These are phyloP conservation scores for Trametes maxima DNA, from an alignment of 768 basidiomycete species.

Conservation along the genomic window DNA sequence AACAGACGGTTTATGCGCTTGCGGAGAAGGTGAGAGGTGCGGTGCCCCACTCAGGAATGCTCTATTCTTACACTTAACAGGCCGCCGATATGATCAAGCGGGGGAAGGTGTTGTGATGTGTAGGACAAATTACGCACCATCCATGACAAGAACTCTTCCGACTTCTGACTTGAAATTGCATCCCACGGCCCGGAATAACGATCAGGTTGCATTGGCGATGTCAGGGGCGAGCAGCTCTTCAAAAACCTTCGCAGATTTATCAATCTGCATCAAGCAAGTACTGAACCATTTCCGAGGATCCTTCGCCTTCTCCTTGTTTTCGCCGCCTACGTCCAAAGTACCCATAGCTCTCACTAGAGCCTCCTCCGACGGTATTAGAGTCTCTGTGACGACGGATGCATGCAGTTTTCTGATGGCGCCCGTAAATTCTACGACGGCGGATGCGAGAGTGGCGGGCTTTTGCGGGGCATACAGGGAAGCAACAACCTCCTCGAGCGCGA, in stretches of 20 bases:
- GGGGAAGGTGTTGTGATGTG: too few relatives aligned
- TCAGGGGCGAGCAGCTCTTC: constrained; percentile 14
- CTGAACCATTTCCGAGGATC: constrained; percentile 62
- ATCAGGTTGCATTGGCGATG: constrained; percentile 15
- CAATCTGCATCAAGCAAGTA: constrained; percentile 64
- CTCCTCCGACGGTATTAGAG: constrained; percentile 27
- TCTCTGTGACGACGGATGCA: constrained; percentile 22
- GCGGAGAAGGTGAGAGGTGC: too few relatives aligned
- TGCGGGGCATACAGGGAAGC: constrained; percentile 70
- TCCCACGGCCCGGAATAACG: background rate
- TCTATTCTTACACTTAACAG: too few relatives aligned
- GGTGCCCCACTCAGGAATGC: too few relatives aligned
- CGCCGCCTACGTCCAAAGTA: constrained; percentile 17
- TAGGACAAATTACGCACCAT: too few relatives aligned
- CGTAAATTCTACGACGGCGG: constrained; percentile 43
- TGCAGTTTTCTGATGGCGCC: constrained; percentile 42
- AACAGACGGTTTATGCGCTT: too few relatives aligned
- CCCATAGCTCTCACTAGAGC: constrained; percentile 31
- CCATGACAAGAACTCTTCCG: too few relatives aligned
- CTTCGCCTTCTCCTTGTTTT: constrained; percentile 29
- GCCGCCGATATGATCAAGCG: too few relatives aligned
- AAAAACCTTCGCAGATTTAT: constrained; percentile 37
- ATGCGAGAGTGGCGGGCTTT: constrained; percentile 43
- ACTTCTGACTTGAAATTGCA: too few relatives aligned
- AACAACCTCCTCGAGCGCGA: constrained; percentile 65